A percentile compares a stretch with the other conserved stretches of the same genome.
These are phyloP conservation scores for Microascus cirrosus DNA, from an alignment of 2,329 filamentous ascomycete genomes.

Conservation along the genomic window DNA sequence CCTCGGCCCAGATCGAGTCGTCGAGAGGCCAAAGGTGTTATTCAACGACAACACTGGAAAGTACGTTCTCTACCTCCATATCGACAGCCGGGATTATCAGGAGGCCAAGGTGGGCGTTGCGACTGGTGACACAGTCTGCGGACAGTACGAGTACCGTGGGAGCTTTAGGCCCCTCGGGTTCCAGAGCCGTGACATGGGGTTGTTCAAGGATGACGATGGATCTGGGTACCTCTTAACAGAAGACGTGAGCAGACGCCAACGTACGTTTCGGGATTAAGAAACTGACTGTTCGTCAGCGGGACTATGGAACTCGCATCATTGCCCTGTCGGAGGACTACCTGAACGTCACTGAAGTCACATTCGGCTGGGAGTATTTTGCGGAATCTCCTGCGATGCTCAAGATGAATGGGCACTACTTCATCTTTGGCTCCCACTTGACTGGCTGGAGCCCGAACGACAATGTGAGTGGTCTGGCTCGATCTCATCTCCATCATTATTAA, in stretches of 20 bases:
- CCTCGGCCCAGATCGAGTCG: conserved; percentile 48
- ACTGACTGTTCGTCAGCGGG: conserved; percentile 24
- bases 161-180: conserved; percentile 22
- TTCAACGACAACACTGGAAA: conserved; percentile 52
- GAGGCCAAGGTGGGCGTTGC: conserved; percentile 57
- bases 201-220: conserved; percentile 52
- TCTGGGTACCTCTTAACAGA: conserved; percentile 51
- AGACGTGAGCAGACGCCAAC: conserved; percentile 33
- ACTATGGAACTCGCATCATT: conserved; percentile 46
- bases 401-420: conserved; percentile 47
- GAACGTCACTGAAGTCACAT: conserved; percentile 33
- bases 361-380: conserved; percentile 40
- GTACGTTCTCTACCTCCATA: conserved; percentile 62
- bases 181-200: conserved; percentile 42
- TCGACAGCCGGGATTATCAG: conserved; percentile 48
- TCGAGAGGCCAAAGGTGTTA: conserved; percentile 58
- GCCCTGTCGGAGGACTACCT: conserved; percentile 34
- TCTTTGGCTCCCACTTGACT: conserved; percentile 49
- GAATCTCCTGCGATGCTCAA: conserved; percentile 56
- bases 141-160: conserved; percentile 33
- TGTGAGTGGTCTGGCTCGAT: conserved; percentile 16
- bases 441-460: conserved; percentile 56
- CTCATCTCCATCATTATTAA: neutral
- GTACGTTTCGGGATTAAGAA: neutral
- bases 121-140: conserved; percentile 45